A percentile compares a stretch with the other conserved stretches of the same genome.
Conservation (phyloP, 345 rosid species). For the Litchi chinensis region DNA sequence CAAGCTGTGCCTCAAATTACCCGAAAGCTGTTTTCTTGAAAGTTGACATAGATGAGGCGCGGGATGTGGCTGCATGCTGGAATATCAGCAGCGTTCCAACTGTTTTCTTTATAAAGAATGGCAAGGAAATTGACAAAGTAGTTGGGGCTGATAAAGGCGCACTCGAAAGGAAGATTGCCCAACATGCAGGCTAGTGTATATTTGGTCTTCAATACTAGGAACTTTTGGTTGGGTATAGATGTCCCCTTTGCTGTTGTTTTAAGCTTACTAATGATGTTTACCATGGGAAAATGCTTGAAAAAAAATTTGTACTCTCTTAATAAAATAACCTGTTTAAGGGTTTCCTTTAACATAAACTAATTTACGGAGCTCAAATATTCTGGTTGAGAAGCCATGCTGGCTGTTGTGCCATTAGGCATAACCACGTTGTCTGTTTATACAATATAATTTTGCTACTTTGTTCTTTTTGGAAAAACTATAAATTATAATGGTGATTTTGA, state of each 20-base stretch:
- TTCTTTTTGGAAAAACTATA: no score
- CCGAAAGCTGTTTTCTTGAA: constrained; percentile 76
- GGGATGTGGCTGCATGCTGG: constrained; percentile 65
- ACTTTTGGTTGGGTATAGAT: not conserved
- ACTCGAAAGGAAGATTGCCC: constrained; percentile 70
- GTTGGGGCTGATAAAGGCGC: constrained; percentile 83
- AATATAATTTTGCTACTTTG: not conserved
- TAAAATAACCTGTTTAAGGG: constrained; percentile 9
- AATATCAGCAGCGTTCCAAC: constrained; percentile 78
- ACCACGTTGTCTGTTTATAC: not conserved
- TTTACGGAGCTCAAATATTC: not conserved
- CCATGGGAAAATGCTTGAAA: not conserved
- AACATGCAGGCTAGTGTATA: constrained; percentile 43
- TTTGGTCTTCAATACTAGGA: not conserved
- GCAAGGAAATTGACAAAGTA: constrained; percentile 80
- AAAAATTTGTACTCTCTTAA: not conserved
- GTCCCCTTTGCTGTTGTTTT: not conserved
- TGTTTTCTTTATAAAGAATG: constrained; percentile 69
- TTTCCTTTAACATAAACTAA: not conserved
- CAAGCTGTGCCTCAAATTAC: constrained; percentile 69
- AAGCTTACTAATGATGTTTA: not conserved
- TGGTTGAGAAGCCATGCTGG: not conserved
- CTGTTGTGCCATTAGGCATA: not conserved
- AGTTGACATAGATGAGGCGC: constrained; percentile 70
- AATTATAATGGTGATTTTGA: not conserved